These are phyloP conservation scores for Sinapis alba DNA, from an alignment of 441 rosid genomes.

Conservation along the genomic window DNA sequence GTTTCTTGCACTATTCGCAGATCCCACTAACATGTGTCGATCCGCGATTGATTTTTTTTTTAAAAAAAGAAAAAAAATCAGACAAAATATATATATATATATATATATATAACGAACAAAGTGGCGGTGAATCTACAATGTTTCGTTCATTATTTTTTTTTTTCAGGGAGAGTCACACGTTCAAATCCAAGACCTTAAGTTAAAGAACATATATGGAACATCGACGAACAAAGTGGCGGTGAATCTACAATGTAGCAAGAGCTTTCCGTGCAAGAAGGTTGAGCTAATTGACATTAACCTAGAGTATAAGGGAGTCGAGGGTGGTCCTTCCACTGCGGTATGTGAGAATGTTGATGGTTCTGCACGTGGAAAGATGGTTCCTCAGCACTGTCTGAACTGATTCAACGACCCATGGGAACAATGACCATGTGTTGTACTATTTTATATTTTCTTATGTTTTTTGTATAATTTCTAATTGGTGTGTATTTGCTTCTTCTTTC, in stretches of 20 bases:
- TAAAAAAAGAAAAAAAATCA: not conserved
- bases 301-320: not conserved
- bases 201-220: slow-evolving; percentile 32
- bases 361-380: slow-evolving; percentile 10
- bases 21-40: too few relatives aligned
- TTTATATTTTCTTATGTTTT: not conserved
- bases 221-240: slow-evolving; percentile 25
- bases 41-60: too few relatives aligned
- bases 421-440: not conserved
- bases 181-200: slow-evolving; percentile 19
- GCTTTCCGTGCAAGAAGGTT: slow-evolving; percentile 17
- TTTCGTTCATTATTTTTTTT: not conserved
- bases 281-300: slow-evolving; percentile 21
- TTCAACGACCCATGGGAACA: not conserved
- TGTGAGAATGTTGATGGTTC: slow-evolving; percentile 26
- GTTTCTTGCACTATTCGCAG: too few relatives aligned
- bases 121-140: too few relatives aligned
- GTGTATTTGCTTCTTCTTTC: too few relatives aligned
- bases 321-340: slow-evolving; percentile 10
- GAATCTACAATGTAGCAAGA: slow-evolving; percentile 32
- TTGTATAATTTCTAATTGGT: too few relatives aligned
- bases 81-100: too few relatives aligned
- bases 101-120: too few relatives aligned
- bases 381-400: slow-evolving; percentile 9
- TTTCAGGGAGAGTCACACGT: slow-evolving; percentile 27